A percentile compares a stretch with the other conserved stretches of the same genome.
phyloP scores from a whole-genome alignment of 73 alveolate genomes.

The Uronychia binucleata region DNA sequence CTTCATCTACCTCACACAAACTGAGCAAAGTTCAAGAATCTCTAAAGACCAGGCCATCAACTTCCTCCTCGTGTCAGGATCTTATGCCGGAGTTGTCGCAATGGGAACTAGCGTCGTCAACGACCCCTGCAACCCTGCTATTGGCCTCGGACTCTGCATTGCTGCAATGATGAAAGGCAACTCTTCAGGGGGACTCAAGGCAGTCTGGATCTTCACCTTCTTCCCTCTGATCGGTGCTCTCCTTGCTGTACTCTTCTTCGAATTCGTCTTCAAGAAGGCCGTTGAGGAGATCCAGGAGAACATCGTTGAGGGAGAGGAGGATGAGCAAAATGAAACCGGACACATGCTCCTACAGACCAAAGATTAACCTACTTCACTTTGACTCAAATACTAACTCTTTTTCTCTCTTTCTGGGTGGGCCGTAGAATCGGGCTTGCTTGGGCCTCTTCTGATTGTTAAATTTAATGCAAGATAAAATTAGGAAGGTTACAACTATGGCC shows the following conservation, averaged over 20 bases:
- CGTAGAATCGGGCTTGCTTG: too few species aligned
- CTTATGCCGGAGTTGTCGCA: conserved; percentile 36
- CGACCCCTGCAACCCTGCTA: conserved; percentile 57
- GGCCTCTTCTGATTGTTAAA: too few species aligned
- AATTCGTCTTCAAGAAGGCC: conserved; percentile 51
- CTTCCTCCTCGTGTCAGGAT: conserved; percentile 45
- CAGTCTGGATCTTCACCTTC: conserved; percentile 39
- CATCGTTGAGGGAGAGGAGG: conserved; percentile 10
- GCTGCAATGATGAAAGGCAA: conserved; percentile 13
- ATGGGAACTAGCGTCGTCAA: conserved; percentile 25
- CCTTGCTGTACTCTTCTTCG: conserved; percentile 57
- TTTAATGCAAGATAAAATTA: neutral
- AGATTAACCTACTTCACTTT: neutral
- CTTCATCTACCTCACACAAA: conserved; percentile 43
- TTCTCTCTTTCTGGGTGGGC: too few species aligned
- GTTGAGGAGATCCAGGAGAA: conserved; percentile 22
- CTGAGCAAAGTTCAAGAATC: conserved; percentile 44
- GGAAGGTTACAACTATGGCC: too few species aligned
- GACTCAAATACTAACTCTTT: too few species aligned
- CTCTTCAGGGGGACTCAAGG: conserved; percentile 12
- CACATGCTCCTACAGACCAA: neutral
- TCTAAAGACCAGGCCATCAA: conserved; percentile 39
- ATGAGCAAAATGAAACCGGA: conserved; percentile 21
- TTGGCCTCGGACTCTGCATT: conserved; percentile 42
- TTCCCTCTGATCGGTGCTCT: conserved; percentile 57